Percentiles rank a stretch among this genome's conserved stretches.
phyloP scores from a whole-genome alignment of 768 basidiomycete genomes.

The Antrodiella citrinella region DNA sequence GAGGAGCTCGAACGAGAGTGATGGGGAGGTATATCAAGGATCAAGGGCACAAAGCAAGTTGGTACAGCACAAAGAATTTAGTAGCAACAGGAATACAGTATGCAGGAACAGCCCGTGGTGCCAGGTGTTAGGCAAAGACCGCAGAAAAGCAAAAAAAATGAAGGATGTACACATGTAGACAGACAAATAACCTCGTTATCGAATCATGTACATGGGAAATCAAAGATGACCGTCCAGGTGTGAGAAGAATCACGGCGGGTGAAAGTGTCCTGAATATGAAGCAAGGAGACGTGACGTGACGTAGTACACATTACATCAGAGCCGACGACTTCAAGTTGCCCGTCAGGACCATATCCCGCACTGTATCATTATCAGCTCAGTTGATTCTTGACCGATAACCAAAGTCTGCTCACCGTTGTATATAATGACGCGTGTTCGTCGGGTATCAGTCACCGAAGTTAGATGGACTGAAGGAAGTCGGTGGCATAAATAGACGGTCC shows the following conservation, averaged over 20 bases:
- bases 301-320: constrained; percentile 15
- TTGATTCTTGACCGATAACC: not conserved
- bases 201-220: not conserved
- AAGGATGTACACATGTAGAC: not conserved
- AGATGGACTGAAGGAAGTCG: constrained; percentile 58
- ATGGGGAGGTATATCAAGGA: not conserved
- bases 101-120: too few species aligned
- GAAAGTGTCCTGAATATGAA: not conserved
- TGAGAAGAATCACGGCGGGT: not conserved
- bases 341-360: constrained; percentile 24
- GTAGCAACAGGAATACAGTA: not conserved
- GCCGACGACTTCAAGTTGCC: constrained; percentile 21
- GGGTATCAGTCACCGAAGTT: constrained; percentile 78
- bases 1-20: not conserved
- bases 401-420: constrained; percentile 45
- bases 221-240: not conserved
- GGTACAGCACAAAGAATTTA: not conserved
- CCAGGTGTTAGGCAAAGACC: too few species aligned
- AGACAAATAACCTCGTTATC: not conserved
- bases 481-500: too few species aligned
- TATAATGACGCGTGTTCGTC: constrained; percentile 66
- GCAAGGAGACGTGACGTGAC: not conserved
- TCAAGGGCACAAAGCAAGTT: not conserved
- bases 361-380: constrained; percentile 7
- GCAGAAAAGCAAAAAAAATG: not conserved